Base-by-base conservation (phyloP, 139 green algal species). In the Pycnococcus provasolii region DNA sequence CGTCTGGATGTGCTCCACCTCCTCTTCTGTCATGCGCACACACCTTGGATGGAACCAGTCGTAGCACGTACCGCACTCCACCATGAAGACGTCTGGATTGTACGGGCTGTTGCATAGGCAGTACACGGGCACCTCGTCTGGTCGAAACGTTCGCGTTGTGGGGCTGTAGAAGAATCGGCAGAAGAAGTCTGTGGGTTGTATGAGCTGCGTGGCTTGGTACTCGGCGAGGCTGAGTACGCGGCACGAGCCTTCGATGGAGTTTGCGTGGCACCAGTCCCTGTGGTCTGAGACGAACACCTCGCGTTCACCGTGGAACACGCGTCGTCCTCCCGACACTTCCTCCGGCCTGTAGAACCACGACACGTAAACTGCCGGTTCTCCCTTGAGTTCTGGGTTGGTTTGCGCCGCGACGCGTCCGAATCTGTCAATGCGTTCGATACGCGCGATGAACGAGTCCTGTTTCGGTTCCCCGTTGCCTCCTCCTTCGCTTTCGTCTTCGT, bases 21-120 rank as follows among this genome's bases (percentile, higher is more conserved):
- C 45, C 51, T 63, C 53, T 37, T 67, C 52, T 2, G 64, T 70
- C 4, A 65, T 55, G 1, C 66, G 45, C n/a, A 82, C 40, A 68
- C 79, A 85, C 57, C 75, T 55, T 2, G 76, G 76, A 45, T 85
- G 76, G 57, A 62, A 91, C 87, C 87, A 91, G 15, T 90, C 84
- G 3, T 79, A 64, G 64, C 88, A 94, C 0, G 5, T 45, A 26
- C 79, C 71, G 68, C 88, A 94, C 68, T 82, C 63, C 0, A 93
- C 72, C 86, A 94, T 94, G 51, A 83, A 81, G 40, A 72, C 61
- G 80, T 94, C 88, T 1, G 88, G 88, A 72, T 94, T 94, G 80
- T 92, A 90, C 45, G 88, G 88, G 76, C 88, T 73, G 71, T 90
- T 78, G 73, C 87, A 94, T 11, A 59, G 53, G 73, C 87, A 94